Base-by-base conservation (phyloP, 768 basidiomycete species). In the Lentinula sp. region DNA sequence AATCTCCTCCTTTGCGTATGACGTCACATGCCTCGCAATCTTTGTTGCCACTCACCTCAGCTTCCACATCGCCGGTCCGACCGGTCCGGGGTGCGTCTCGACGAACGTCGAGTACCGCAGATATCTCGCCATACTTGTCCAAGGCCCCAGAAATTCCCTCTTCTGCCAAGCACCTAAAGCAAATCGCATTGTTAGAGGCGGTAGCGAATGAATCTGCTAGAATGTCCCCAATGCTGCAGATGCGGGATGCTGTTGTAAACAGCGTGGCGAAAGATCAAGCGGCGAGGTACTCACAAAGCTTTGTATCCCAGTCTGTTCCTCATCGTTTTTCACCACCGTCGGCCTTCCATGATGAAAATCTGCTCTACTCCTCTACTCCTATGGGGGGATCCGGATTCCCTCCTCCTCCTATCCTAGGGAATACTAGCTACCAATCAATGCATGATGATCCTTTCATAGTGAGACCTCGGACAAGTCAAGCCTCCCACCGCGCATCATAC, bases 131-230 rank as follows among this genome's bases (percentile, higher is more conserved):
- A 0, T 90, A 90, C 69, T 73, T 90, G 56, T 75, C 83, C 9
- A 80, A 81, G 58, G 73, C 82, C 6, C 70, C 73, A 28, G 85
- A 82, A 63, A 73, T 84, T 9, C 81, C 84, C 7, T 74, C 80
- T 4, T 84, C 85, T 36, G 80, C 85, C 13, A 88, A 85, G 68
- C 82, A 80, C 60, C 70, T 90, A 71, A 85, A 85, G 70, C 90
- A 86, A 65, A 76, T 88, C 28, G 88, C 88, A 2, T 75, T 91
- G 62, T 74, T 90, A 10, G 88, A 91, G 69, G 77, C 82, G 13
- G 84, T 91, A 39, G 88, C 85, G 0, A 84, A 86, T 66, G 89
- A 92, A 69, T 89, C 90, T 4, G 86, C 85, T 6, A 79, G 81
- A 62, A 79, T 86, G 78, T 79, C 83, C 28, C 78, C 83, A 61